Evolutionary conservation across 805 yeast genomes (phyloP).

Genomic region (Brettanomyces nanus): DNA sequence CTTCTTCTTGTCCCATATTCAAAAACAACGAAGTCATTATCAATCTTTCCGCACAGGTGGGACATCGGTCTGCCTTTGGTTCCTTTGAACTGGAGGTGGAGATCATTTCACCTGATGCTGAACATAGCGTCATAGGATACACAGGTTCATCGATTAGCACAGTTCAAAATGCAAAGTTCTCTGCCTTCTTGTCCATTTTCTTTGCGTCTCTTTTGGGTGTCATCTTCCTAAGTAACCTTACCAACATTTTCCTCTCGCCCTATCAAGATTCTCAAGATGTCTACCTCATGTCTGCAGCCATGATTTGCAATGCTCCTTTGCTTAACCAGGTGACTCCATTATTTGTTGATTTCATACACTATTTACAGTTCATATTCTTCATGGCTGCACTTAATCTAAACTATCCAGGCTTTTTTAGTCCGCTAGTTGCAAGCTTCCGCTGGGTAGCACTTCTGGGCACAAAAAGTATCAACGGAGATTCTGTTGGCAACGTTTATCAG

Average conservation of each 20-base stretch:
- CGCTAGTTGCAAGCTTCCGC: constrained; percentile 38
- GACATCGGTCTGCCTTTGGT: constrained; percentile 30
- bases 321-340: constrained; percentile 50
- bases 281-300: constrained; percentile 43
- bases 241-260: constrained; percentile 39
- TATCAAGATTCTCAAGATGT: constrained; percentile 51
- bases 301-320: constrained; percentile 50
- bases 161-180: constrained; percentile 29
- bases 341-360: constrained; percentile 37
- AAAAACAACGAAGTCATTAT: constrained; percentile 19
- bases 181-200: constrained; percentile 31
- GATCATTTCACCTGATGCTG: constrained; percentile 31
- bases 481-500: constrained; percentile 31
- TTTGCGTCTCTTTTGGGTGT: constrained; percentile 33
- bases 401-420: constrained; percentile 59
- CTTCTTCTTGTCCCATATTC: constrained; percentile 23
- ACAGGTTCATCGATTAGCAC: constrained; percentile 42
- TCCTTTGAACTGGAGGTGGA: constrained; percentile 36
- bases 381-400: constrained; percentile 44
- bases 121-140: constrained; percentile 38
- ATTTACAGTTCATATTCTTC: constrained; percentile 53
- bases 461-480: constrained; percentile 5
- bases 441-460: constrained; percentile 46
- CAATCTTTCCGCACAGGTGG: constrained; percentile 16
- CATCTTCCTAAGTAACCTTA: constrained; percentile 26